Base-by-base conservation (phyloP, 306 rosid species). In the Pyrus communis region DNA sequence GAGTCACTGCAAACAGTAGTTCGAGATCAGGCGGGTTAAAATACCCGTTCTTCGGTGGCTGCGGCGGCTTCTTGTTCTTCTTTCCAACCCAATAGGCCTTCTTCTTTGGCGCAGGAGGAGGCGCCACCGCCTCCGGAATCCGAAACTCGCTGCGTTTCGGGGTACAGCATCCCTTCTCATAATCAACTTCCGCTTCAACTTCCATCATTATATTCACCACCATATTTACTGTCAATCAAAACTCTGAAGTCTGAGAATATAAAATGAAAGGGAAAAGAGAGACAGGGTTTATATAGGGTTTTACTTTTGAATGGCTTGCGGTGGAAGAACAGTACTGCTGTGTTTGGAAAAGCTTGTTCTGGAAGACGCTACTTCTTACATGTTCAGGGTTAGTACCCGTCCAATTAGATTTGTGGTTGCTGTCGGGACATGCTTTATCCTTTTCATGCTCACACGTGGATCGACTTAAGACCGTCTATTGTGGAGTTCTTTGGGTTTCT, bases 91-190 rank as follows among this genome's bases (percentile, higher is more conserved):
- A 65, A 74, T 5, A 71, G 3, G 87, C 80, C 77, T 87, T 93
- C 87, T 93, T 93, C 86, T 71, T 93, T 1, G 92, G 91, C 3
- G 93, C 84, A 0, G 93, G 92, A 9, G 92, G 92, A 0, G 96
- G 91, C 58, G 28, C 85, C 77, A 66, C 42, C 51, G 81, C 74
- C 83, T 62, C 64, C 2, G 67, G 86, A n/a, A 93, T 90, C 58
- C 62, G 79, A 70, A 73, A 79, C 79, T 90, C 96, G 58, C 78
- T 33, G 63, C 89, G 79, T 30, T 82, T 84, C n/a, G 97, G 96
- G 6, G 93, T 90, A 0, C 89, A 67, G 69, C 85, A 90, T 0
- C 92, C 69, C 9, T 58, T 21, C 27, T 58, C 62, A 22, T 58
- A 58, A 62, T 62, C 21, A 15, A 14, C 33, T 5, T 59, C 71